Conservation (phyloP, 2,329 filamentous ascomycete species). For the Stromatinia cepivora region DNA sequence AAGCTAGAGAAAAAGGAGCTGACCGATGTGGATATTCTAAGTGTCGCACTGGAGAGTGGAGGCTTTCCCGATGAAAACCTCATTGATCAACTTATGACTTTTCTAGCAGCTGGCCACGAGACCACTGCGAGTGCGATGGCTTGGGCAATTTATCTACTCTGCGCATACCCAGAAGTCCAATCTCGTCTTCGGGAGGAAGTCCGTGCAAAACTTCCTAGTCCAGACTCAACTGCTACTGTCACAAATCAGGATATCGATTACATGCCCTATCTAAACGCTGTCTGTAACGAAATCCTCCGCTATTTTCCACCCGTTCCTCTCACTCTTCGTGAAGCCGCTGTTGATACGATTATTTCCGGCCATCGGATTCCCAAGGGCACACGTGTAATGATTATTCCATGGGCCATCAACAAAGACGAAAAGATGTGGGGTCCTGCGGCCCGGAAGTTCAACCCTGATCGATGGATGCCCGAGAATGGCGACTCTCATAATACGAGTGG, state of each 20-base stretch:
- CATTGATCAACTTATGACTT: slow-evolving; percentile 89
- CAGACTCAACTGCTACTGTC: slow-evolving; percentile 46
- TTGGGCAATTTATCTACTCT: slow-evolving; percentile 74
- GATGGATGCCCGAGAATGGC: slow-evolving; percentile 60
- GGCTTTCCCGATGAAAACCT: slow-evolving; percentile 76
- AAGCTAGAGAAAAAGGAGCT: slow-evolving; percentile 52
- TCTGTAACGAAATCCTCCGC: slow-evolving; percentile 76
- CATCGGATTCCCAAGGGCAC: slow-evolving; percentile 70
- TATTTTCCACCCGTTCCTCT: slow-evolving; percentile 70
- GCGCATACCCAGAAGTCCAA: slow-evolving; percentile 65
- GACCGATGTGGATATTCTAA: slow-evolving; percentile 71
- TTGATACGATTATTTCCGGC: slow-evolving; percentile 65
- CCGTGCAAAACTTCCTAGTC: slow-evolving; percentile 56
- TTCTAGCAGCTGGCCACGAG: slow-evolving; percentile 79
- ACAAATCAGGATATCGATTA: slow-evolving; percentile 63
- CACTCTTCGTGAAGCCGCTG: slow-evolving; percentile 64
- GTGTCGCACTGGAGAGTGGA: slow-evolving; percentile 74
- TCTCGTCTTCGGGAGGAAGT: slow-evolving; percentile 67
- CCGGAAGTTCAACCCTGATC: slow-evolving; percentile 72
- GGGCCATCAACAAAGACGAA: slow-evolving; percentile 68
- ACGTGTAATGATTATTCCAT: slow-evolving; percentile 61
- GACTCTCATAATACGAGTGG: slow-evolving; percentile 55
- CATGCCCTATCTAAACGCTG: slow-evolving; percentile 77
- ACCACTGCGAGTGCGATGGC: slow-evolving; percentile 74
- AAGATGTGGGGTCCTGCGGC: slow-evolving; percentile 77